Evolutionary conservation across 169 alveolate species (phyloP).

Genomic region (Toxoplasma gondii): DNA sequence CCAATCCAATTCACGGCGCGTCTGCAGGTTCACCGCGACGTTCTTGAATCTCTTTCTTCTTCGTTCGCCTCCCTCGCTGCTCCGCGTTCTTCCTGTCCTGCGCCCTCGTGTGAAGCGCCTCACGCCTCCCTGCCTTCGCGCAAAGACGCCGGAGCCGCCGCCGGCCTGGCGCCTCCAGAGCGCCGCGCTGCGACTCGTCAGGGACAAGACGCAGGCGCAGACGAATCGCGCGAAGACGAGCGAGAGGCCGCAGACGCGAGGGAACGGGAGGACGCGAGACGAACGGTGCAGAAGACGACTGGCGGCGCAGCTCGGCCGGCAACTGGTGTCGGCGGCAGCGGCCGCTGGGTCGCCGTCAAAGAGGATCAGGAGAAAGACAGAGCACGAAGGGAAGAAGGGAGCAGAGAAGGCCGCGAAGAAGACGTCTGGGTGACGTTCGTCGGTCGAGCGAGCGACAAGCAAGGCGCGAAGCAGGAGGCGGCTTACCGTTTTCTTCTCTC

Average conservation of each 20-base stretch:
- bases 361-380: neutral
- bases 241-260: neutral
- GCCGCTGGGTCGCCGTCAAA: neutral
- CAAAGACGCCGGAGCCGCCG: no score
- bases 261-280: no score
- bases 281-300: no score
- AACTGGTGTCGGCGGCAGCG: no score
- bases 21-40: neutral
- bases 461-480: conserved; percentile 52
- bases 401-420: neutral
- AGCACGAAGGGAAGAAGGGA: neutral
- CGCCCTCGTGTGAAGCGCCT: no score
- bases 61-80: no score
- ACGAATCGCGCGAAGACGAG: neutral
- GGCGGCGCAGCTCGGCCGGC: no score
- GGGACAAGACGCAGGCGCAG: no score
- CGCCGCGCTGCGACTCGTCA: no score
- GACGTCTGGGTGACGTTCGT: conserved; percentile 16
- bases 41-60: neutral
- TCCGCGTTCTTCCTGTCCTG: no score
- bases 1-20: neutral
- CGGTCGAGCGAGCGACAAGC: conserved; percentile 48
- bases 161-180: no score
- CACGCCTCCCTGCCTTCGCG: no score
- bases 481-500: conserved; percentile 30